phyloP scores from a whole-genome alignment of 2,329 filamentous ascomycete species.

The Neonectria sp. region DNA sequence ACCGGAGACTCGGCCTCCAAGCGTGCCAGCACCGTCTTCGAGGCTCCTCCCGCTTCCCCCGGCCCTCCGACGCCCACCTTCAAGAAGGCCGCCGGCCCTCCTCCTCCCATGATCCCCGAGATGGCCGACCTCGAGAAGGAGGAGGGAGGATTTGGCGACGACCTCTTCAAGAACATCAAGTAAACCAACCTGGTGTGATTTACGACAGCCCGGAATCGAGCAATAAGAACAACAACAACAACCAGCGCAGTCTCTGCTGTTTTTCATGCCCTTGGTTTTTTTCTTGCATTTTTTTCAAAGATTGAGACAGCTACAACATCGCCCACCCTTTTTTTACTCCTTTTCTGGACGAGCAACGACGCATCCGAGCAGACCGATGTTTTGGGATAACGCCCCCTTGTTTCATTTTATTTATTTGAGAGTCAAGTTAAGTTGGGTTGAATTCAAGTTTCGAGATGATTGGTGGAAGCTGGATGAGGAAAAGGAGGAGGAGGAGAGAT shows the following conservation, averaged over 20 bases:
- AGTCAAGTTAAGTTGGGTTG: conserved; percentile 33
- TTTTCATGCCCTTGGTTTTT: conserved; percentile 38
- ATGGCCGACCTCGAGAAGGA: conserved; percentile 67
- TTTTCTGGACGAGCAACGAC: conserved; percentile 48
- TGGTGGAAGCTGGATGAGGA: background rate
- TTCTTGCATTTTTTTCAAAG: conserved; percentile 41
- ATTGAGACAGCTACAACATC: conserved; percentile 39
- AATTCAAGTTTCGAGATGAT: conserved; percentile 28
- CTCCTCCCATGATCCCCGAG: conserved; percentile 74
- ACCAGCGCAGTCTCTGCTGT: conserved; percentile 34
- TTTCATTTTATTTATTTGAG: conserved; percentile 31
- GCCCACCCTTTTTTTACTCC: conserved; percentile 33
- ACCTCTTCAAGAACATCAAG: conserved; percentile 74
- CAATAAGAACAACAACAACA: conserved; percentile 32
- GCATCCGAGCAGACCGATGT: conserved; percentile 40
- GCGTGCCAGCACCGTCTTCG: conserved; percentile 61
- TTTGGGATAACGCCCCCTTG: conserved; percentile 35
- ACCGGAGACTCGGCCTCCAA: conserved; percentile 52
- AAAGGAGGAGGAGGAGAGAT: conserved; percentile 38
- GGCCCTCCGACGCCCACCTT: conserved; percentile 42
- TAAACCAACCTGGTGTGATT: conserved; percentile 48
- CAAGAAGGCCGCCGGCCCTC: conserved; percentile 62
- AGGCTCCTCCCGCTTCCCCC: conserved; percentile 47
- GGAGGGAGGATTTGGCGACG: conserved; percentile 62
- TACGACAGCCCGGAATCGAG: conserved; percentile 24